Conservation (phyloP, 768 basidiomycete species). For the Suillus occidentalis region DNA sequence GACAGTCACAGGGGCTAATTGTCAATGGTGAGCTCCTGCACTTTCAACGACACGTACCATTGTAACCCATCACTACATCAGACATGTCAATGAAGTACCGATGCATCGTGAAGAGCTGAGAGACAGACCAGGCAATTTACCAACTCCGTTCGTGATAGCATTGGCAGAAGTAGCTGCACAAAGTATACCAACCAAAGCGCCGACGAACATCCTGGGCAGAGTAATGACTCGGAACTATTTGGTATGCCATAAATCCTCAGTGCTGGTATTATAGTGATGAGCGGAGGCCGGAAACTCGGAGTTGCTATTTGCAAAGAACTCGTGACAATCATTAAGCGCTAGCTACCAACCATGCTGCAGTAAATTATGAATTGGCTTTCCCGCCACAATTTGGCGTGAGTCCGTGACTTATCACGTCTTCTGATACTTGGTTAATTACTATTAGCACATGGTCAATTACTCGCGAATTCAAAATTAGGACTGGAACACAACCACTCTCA, state of each 20-base stretch:
- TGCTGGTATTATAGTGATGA: slow-evolving; percentile 15
- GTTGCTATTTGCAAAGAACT: neutral
- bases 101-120: neutral
- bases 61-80: slow-evolving; percentile 31
- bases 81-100: slow-evolving; percentile 8
- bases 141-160: slow-evolving; percentile 31
- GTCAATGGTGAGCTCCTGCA: neutral
- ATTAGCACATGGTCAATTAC: too few species aligned
- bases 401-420: too few species aligned
- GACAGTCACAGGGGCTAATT: slow-evolving; percentile 5
- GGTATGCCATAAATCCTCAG: neutral
- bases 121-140: slow-evolving; percentile 31
- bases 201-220: slow-evolving; percentile 8
- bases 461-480: too few species aligned
- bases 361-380: too few species aligned
- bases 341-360: too few species aligned
- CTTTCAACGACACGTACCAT: slow-evolving; percentile 17
- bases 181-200: slow-evolving; percentile 13
- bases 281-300: slow-evolving; percentile 3
- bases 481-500: too few species aligned
- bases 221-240: slow-evolving; percentile 11
- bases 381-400: too few species aligned
- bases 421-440: too few species aligned
- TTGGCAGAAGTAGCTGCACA: slow-evolving; percentile 11
- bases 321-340: too few species aligned